Conservation (phyloP, 139 green algal genomes). For the Chlamydomonas sp. region DNA sequence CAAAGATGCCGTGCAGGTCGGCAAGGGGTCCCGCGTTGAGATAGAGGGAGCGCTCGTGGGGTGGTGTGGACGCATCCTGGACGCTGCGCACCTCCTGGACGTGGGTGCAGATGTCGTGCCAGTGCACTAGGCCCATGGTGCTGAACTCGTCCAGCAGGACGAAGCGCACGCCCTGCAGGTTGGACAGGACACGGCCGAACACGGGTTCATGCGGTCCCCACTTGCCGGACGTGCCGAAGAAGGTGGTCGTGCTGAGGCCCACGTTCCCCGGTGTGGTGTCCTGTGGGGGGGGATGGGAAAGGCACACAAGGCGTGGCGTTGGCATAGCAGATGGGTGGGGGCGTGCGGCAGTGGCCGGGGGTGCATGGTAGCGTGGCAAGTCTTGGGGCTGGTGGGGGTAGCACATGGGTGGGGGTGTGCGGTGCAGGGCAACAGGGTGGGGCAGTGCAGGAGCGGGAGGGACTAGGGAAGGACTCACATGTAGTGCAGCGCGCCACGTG, state of each 20-base stretch:
- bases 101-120: background rate
- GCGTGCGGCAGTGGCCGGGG: background rate
- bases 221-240: background rate
- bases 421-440: no score
- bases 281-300: background rate
- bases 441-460: no score
- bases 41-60: background rate
- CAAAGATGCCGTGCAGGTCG: conserved; percentile 1
- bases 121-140: background rate
- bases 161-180: background rate
- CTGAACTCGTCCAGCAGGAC: background rate
- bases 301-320: background rate
- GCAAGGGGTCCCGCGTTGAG: background rate
- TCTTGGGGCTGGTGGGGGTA: background rate
- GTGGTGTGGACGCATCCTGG: background rate
- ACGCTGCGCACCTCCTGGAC: background rate
- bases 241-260: background rate
- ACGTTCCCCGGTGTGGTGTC: background rate
- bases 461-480: background rate
- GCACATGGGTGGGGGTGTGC: background rate
- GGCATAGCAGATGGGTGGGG: background rate
- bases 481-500: background rate
- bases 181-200: background rate
- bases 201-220: no score
- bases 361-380: background rate